phyloP scores from a whole-genome alignment of 345 rosid genomes.

The Eucalyptus leucophloia region DNA sequence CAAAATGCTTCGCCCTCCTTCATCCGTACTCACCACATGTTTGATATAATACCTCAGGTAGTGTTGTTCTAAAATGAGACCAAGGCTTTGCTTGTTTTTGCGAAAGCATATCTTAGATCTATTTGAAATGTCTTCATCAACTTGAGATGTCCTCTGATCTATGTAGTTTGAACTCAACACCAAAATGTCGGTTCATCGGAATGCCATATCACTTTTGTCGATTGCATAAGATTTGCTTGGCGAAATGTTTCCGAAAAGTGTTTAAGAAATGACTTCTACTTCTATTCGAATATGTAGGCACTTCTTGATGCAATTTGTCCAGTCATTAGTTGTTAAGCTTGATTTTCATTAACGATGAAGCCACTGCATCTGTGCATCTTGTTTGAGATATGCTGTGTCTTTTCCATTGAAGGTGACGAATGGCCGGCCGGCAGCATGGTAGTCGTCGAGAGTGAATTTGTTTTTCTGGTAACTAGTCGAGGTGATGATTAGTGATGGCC shows the following conservation, averaged over 20 bases:
- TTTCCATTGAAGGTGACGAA: too few relatives aligned
- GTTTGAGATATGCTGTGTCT: too few relatives aligned
- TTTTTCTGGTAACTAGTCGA: too few relatives aligned
- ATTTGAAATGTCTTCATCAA: background rate
- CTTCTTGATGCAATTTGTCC: too few relatives aligned
- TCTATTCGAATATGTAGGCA: too few relatives aligned
- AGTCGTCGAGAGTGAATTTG: too few relatives aligned
- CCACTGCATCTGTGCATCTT: too few relatives aligned
- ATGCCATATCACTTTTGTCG: background rate
- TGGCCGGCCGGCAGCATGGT: fast-evolving
- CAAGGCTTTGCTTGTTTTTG: background rate
- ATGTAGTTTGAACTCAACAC: background rate
- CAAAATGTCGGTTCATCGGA: background rate
- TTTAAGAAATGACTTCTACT: background rate
- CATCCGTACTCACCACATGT: background rate
- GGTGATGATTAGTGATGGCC: too few relatives aligned
- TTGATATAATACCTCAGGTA: background rate
- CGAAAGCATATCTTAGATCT: background rate
- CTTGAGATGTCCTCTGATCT: background rate
- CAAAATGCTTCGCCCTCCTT: background rate
- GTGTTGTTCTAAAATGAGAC: background rate
- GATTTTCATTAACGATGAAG: too few relatives aligned
- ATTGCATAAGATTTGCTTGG: background rate
- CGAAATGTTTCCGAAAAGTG: background rate
- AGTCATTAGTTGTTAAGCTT: background rate